Conservation (phyloP, 1,139 yeast genomes). For the Geotrichum bryndzae region DNA sequence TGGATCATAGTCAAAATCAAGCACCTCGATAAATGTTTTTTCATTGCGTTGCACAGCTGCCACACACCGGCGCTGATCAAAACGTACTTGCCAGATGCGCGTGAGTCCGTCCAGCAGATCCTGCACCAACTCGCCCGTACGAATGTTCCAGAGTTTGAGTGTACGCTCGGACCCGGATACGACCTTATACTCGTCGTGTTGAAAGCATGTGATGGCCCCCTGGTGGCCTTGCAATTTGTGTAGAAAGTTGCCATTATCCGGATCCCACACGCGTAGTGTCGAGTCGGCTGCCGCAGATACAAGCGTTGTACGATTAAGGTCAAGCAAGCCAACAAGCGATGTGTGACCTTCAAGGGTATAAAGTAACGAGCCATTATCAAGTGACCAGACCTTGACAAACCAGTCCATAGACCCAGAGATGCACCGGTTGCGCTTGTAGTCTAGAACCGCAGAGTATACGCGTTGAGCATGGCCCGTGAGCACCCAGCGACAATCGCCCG, state of each 20-base stretch:
- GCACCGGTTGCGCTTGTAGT: conserved; percentile 67
- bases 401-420: conserved; percentile 92
- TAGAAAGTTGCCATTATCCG: conserved; percentile 61
- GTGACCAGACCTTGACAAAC: conserved; percentile 84
- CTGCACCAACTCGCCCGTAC: conserved; percentile 68
- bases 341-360: conserved; percentile 77
- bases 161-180: conserved; percentile 86
- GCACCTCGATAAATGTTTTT: conserved; percentile 67
- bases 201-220: conserved; percentile 89
- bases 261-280: conserved; percentile 88
- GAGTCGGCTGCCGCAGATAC: conserved; percentile 97
- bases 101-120: conserved; percentile 70
- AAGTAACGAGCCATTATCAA: conserved; percentile 63
- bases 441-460: conserved; percentile 82
- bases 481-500: conserved; percentile 60
- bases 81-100: conserved; percentile 91
- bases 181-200: conserved; percentile 76
- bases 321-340: conserved; percentile 80
- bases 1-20: conserved; percentile 61
- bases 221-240: conserved; percentile 77
- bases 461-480: conserved; percentile 80
- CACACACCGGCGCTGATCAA: conserved; percentile 77
- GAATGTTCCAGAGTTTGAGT: conserved; percentile 77
- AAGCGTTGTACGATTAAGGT: conserved; percentile 65
- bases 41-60: conserved; percentile 84